A percentile compares a stretch with the other conserved stretches of the same genome.
Conservation (phyloP, 2,329 filamentous ascomycete species). For the Rhynchosporium agropyri region DNA sequence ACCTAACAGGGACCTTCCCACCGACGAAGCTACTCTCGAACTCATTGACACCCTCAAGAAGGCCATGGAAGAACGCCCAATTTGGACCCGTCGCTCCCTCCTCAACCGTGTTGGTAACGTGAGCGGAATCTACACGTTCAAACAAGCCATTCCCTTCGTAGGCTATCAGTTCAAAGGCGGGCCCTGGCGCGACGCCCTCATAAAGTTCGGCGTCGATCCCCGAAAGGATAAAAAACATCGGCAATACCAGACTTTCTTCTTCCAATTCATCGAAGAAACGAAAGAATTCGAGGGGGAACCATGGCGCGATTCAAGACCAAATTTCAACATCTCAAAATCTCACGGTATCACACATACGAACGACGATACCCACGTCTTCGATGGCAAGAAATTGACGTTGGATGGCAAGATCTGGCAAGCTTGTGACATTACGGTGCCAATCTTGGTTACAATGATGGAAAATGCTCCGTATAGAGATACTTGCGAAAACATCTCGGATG, state of each 20-base stretch:
- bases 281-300: conserved; percentile 30
- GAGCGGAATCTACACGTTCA: conserved; percentile 60
- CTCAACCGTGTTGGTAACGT: conserved; percentile 67
- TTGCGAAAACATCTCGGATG: conserved; percentile 66
- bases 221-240: conserved; percentile 75
- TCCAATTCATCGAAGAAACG: conserved; percentile 61
- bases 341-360: conserved; percentile 22
- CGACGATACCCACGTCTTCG: conserved; percentile 73
- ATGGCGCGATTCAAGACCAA: conserved; percentile 34
- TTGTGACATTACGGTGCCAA: conserved; percentile 84
- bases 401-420: conserved; percentile 95
- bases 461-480: conserved; percentile 59
- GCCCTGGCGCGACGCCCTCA: conserved; percentile 86
- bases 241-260: conserved; percentile 86
- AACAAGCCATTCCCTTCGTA: conserved; percentile 78
- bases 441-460: conserved; percentile 68
- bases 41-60: conserved; percentile 65
- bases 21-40: conserved; percentile 59
- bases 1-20: conserved; percentile 26
- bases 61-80: conserved; percentile 73
- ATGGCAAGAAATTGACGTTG: conserved; percentile 71
- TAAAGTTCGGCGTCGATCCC: conserved; percentile 86
- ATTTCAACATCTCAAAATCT: conserved; percentile 33
- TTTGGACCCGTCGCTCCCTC: conserved; percentile 84
- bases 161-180: conserved; percentile 93